A percentile compares a stretch with the other conserved stretches of the same genome.
Conservation (phyloP, 148 eudicot species). For the Silene latifolia region DNA sequence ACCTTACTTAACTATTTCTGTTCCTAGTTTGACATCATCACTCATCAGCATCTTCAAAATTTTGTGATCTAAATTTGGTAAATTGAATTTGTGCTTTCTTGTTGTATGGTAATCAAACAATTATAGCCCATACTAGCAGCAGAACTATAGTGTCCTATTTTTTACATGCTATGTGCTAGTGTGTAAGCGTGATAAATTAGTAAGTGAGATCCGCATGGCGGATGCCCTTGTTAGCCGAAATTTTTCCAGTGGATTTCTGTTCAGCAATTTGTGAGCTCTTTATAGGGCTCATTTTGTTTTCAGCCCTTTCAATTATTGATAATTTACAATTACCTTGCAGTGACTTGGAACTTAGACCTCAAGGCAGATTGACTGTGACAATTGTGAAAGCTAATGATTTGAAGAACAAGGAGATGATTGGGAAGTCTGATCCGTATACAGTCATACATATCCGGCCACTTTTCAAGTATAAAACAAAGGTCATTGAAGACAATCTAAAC, state of each 20-base stretch:
- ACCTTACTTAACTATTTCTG: not conserved
- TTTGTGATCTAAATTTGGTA: not conserved
- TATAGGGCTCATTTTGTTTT: not conserved
- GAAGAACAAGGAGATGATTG: constrained; percentile 91
- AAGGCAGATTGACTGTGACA: constrained; percentile 77
- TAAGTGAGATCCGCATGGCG: not conserved
- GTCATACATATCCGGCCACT: constrained; percentile 67
- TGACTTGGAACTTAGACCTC: constrained; percentile 98
- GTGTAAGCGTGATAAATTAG: not conserved
- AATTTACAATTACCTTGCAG: constrained; percentile 40
- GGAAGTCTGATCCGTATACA: constrained; percentile 93
- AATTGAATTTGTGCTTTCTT: not conserved
- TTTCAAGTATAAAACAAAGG: constrained; percentile 80
- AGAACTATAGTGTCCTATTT: not conserved
- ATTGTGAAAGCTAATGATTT: constrained; percentile 72
- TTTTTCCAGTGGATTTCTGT: too few relatives aligned
- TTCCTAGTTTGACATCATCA: not conserved
- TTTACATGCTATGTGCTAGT: not conserved
- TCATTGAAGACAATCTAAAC: constrained; percentile 74
- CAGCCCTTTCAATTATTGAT: not conserved
- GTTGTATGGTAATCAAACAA: not conserved
- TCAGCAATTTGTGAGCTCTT: not conserved
- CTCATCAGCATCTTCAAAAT: not conserved
- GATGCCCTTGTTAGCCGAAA: not conserved
- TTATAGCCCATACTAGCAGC: not conserved